Base-by-base conservation (phyloP, 495 filamentous ascomycete species). In the Chaetomium cochliodes region DNA sequence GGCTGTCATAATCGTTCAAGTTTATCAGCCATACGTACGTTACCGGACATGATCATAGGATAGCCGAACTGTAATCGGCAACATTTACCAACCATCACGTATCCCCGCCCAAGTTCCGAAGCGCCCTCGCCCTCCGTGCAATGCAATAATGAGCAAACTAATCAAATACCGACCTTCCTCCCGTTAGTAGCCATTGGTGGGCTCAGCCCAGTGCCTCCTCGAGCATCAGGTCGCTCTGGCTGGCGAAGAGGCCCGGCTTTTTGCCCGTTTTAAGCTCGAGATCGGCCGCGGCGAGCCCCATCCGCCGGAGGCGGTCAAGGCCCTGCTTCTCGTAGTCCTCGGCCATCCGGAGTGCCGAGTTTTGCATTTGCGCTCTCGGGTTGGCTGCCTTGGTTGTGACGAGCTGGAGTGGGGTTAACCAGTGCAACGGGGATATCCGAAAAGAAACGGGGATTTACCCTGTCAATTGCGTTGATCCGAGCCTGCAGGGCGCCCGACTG, bases 381-480 rank as follows among this genome's bases (percentile, higher is more conserved):
- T 93, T 83, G 28, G 77, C 78, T 44, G 86, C 81, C 23, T 87
- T 88, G 6, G 89, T 86, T 8, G 90, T 85, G 5, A 98, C 83
- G 11, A 88, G 82, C 83, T 89, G 61, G 47, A 28, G 22, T 8
- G 26, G 20, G 30, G 22, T 46, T 70, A 51, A 62, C 60, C 49
- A 60, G 39, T 62, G 12, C 11, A 26, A 33, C 23, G 9, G 25
- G 39, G 20, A 26, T 28, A 52, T n/a, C 52, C 64, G 49, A 49
- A 15, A 30, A n/a, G 26, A n/a, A n/a, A 11, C 25, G 16, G 47
- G 28, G 30, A 68, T 78, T 60, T 73, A 93, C 85, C 65, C 83
- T 81, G 67, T 93, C 90, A 62, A 93, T 88, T 0, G 91, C 84
- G 69, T 98, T 91, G 58, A 98, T 89, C 46, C 92, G 84, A 0